These are phyloP conservation scores for Cladosporium sphaerospermum DNA, from an alignment of 2,329 filamentous ascomycete genomes.

Conservation along the genomic window DNA sequence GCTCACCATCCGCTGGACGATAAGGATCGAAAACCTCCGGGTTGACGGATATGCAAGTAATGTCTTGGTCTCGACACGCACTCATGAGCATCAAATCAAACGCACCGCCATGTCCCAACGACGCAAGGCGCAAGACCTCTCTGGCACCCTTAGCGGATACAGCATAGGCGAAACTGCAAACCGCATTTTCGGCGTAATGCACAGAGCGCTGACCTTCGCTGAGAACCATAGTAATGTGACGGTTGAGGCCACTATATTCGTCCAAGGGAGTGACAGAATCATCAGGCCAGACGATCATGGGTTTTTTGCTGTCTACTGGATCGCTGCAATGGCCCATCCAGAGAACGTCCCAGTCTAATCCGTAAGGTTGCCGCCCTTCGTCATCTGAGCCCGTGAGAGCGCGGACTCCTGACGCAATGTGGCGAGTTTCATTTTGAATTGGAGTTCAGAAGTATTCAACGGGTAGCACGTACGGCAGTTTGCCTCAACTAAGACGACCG, in stretches of 20 bases:
- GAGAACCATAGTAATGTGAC: conserved; percentile 15
- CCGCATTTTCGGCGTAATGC: conserved; percentile 21
- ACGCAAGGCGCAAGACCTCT: conserved; percentile 28
- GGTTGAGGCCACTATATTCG: conserved; percentile 24
- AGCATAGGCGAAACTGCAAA: conserved; percentile 30
- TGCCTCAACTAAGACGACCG: no score
- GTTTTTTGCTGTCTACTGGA: conserved; percentile 11
- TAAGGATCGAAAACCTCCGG: conserved; percentile 35
- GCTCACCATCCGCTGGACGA: conserved; percentile 25
- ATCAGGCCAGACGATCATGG: background rate
- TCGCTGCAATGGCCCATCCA: conserved; percentile 36
- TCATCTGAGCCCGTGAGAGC: background rate
- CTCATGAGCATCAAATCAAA: conserved; percentile 33
- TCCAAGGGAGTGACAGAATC: background rate
- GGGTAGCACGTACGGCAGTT: no score
- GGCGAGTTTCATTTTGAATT: background rate
- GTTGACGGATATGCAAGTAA: conserved; percentile 34
- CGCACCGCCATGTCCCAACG: conserved; percentile 22
- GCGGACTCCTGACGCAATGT: background rate
- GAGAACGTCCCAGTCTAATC: conserved; percentile 32
- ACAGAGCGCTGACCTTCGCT: conserved; percentile 23
- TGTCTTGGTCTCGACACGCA: conserved; percentile 24
- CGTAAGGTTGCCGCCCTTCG: conserved; percentile 23
- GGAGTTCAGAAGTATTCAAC: no score
- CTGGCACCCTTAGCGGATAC: conserved; percentile 27